Percentiles rank a stretch among this genome's conserved stretches.
Conservation (phyloP, 345 rosid species). For the Citrus reticulata region DNA sequence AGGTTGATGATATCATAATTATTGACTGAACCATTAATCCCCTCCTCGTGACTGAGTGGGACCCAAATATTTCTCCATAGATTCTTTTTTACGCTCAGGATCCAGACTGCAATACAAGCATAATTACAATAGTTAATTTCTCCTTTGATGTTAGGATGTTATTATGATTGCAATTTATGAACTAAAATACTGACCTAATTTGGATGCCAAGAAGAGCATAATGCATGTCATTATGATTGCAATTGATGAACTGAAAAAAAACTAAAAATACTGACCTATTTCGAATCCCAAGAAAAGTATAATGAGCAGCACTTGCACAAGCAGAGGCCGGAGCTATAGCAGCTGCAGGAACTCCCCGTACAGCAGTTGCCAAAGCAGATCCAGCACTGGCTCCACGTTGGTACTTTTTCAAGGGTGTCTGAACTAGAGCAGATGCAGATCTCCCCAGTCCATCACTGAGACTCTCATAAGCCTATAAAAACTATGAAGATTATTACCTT, state of each 20-base stretch:
- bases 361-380: conserved; percentile 76
- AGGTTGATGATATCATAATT: neutral
- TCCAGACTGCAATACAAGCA: conserved; percentile 85
- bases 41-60: conserved; percentile 42
- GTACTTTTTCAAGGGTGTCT: conserved; percentile 64
- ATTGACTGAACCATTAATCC: conserved; percentile 17
- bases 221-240: conserved; percentile 20
- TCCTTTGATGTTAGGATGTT: neutral
- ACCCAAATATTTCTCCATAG: conserved; percentile 94
- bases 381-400: conserved; percentile 87
- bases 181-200: conserved; percentile 52
- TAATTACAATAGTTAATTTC: conserved; percentile 9
- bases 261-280: conserved; percentile 50
- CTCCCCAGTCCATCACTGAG: conserved; percentile 87
- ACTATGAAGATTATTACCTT: conserved; percentile 14
- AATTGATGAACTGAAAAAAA: neutral
- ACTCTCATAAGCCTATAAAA: conserved; percentile 73
- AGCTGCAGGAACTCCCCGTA: conserved; percentile 87
- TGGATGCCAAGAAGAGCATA: conserved; percentile 81
- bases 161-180: neutral
- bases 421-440: conserved; percentile 87
- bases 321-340: conserved; percentile 89
- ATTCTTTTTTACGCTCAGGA: conserved; percentile 92
- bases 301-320: conserved; percentile 77
- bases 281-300: conserved; percentile 80